phyloP scores from a whole-genome alignment of 139 green algal genomes.

The Edaphochlamys debaryana region DNA sequence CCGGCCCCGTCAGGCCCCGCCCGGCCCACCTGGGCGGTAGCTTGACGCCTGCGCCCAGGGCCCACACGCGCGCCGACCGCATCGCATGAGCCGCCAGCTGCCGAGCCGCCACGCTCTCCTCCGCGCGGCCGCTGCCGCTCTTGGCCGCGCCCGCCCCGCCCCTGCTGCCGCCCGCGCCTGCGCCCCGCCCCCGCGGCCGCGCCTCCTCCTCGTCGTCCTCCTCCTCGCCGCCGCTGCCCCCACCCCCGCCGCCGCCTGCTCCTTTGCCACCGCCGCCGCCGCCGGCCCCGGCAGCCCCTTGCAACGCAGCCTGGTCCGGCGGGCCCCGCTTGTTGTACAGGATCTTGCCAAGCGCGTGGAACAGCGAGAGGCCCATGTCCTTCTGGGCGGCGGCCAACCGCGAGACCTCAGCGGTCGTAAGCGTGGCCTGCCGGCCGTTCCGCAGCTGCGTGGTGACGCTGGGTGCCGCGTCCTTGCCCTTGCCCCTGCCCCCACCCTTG shows the following conservation, averaged over 20 bases:
- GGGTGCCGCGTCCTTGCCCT: not conserved
- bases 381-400: slow-evolving; percentile 28
- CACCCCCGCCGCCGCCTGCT: not conserved
- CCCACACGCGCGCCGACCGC: not conserved
- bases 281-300: not conserved
- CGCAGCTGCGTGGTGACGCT: slow-evolving; percentile 5
- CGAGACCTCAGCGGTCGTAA: slow-evolving; percentile 16
- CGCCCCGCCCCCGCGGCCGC: not conserved
- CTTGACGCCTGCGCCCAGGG: not conserved
- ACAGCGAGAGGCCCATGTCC: slow-evolving; percentile 71
- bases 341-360: slow-evolving; percentile 86
- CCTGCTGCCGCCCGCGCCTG: not conserved
- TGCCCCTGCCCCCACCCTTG: not conserved
- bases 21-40: slow-evolving; percentile 16
- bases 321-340: slow-evolving; percentile 82
- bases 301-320: too few species aligned
- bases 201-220: not conserved
- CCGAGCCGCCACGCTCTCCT: slow-evolving; percentile 19
- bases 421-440: not conserved
- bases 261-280: not conserved
- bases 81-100: slow-evolving; percentile 23
- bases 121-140: not conserved
- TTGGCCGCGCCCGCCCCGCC: not conserved
- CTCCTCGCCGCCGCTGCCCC: not conserved
- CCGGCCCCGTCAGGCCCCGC: too few species aligned